phyloP scores from a whole-genome alignment of 768 basidiomycete genomes.

The Stropharia rugosoannulata region DNA sequence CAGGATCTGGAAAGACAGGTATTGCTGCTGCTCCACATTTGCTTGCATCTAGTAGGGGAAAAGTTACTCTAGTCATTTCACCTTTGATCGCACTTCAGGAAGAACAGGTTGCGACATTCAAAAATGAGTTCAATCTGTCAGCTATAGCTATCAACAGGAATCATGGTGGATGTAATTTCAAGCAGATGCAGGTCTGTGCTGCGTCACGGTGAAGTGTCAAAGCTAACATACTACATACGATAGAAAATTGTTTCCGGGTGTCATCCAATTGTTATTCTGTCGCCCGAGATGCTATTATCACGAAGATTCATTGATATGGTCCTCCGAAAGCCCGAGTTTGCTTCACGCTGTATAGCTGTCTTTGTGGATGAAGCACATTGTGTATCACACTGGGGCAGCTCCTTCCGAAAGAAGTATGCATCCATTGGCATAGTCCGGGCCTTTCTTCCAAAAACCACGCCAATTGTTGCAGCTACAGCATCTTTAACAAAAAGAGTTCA shows the following conservation, averaged over 20 bases:
- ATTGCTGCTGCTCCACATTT: constrained; percentile 38
- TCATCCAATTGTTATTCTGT: constrained; percentile 30
- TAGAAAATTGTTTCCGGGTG: constrained; percentile 21
- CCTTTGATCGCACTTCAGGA: constrained; percentile 31
- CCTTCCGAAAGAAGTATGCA: constrained; percentile 31
- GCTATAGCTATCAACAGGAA: constrained; percentile 30
- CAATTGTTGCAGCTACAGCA: constrained; percentile 31
- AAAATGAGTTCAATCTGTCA: constrained; percentile 25
- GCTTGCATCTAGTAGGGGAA: constrained; percentile 20
- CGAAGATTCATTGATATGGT: constrained; percentile 24
- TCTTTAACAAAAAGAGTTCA: constrained; percentile 27
- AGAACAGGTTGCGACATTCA: constrained; percentile 28
- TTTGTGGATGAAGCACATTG: constrained; percentile 36
- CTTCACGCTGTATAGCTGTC: constrained; percentile 19
- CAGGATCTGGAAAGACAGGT: constrained; percentile 37
- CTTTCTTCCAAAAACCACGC: constrained; percentile 26
- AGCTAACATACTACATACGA: too few species aligned
- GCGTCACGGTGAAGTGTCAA: neutral
- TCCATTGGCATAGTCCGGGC: constrained; percentile 25
- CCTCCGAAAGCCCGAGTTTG: constrained; percentile 22
- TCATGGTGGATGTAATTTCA: constrained; percentile 23
- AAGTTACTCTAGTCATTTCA: constrained; percentile 34
- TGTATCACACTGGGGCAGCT: constrained; percentile 33
- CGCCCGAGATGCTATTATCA: constrained; percentile 33
- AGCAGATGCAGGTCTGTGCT: neutral